Evolutionary conservation across 1,284 basidiomycete genomes (phyloP), one percentile per base, ranked within the genome.

Genomic region (Trichosporon sp.): DNA sequence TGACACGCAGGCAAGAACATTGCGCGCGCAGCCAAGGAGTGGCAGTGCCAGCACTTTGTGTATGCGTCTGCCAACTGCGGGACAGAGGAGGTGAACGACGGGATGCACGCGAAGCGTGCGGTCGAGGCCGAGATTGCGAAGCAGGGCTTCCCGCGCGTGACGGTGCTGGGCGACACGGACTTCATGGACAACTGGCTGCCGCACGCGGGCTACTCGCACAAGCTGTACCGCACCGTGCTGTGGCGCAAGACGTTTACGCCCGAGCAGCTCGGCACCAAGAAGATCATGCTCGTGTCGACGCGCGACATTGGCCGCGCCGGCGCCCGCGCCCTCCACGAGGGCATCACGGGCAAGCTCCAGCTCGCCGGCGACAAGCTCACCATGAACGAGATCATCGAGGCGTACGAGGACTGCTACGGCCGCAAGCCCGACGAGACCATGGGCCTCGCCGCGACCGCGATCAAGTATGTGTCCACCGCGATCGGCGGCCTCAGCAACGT

Each of bases 1-100:
- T 29, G 62, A 66, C 32, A 13, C 25, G 15, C 64, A 53, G 56
- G 56, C 56, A 60, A 60, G 56, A 60, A n/a, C 56, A 32, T 60
- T n/a, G 56, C 56, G 5, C 56, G 56, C 27, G 56, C 56, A 2
- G 56, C 56, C 15, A 23, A 21, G 15, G 56, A 60, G 21, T 58
- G 29, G 63, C 29, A 44, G 3, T 21, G 9, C 18, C 75, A 83
- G 71, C 83, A 85, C 70, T 80, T 85, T 62, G 80, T 85, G 47
- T 84, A 82, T 68, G 81, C 74, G 34, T 75, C 74, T 1, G 67
- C 64, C 29, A 60, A 60, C 56, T 60, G 56, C 56, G 31, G 56
- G 44, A 64, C 67, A 6, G 65, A 73, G 51, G 66, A 64, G 9
- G 69, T 66, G 12, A 53, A 72, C n/a, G 70, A 72, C 23, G 65